A percentile compares a stretch with the other conserved stretches of the same genome.
Evolutionary conservation across 495 filamentous ascomycete species (phyloP).

Genomic region (Aspergillus hancockii): DNA sequence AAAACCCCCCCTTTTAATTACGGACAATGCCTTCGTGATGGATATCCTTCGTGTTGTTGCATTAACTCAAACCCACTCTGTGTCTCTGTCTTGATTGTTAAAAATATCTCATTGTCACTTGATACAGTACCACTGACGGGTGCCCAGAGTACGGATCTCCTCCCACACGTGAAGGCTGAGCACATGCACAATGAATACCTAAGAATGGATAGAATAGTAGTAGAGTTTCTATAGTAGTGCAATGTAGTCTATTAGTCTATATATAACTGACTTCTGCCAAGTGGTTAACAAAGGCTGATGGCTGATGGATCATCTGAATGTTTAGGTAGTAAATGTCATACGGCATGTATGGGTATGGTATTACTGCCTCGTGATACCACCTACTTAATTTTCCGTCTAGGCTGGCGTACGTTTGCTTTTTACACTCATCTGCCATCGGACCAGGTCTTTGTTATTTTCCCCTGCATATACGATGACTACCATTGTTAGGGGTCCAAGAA

Average conservation of each 20-base stretch:
- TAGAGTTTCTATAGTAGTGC: not conserved
- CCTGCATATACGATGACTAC: not conserved
- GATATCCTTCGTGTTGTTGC: not conserved
- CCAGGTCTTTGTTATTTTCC: not conserved
- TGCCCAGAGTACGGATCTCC: not conserved
- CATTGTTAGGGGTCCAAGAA: not conserved
- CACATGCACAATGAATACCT: not conserved
- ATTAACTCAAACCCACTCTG: not conserved
- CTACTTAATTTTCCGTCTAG: not conserved
- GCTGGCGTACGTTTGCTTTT: not conserved
- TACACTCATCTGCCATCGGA: not conserved
- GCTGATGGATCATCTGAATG: not conserved
- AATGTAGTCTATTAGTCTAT: not conserved
- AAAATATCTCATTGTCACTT: constrained; percentile 5
- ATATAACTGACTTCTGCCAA: not conserved
- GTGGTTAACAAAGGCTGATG: not conserved
- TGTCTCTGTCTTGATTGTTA: not conserved
- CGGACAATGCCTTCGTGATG: not conserved
- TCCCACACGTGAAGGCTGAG: not conserved
- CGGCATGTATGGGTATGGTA: not conserved
- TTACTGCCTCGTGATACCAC: not conserved
- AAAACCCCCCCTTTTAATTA: not conserved
- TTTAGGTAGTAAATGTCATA: not conserved
- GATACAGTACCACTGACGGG: not conserved
- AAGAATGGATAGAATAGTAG: not conserved